These are phyloP conservation scores for Aspergillus diversus DNA, from an alignment of 495 filamentous ascomycete species.

Conservation along the genomic window DNA sequence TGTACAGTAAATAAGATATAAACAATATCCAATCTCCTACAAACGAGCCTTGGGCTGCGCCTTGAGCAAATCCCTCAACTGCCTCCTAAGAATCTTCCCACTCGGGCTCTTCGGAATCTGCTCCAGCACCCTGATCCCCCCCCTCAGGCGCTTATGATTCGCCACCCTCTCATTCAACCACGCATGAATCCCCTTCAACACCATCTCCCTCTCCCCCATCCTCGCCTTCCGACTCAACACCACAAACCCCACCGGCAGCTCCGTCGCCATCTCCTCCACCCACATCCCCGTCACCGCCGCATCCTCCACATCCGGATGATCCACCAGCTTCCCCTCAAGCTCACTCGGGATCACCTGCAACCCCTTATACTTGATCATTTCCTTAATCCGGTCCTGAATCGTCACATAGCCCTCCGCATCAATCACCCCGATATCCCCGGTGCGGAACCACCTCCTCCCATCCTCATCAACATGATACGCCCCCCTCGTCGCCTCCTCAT, in stretches of 20 bases:
- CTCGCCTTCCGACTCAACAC: not conserved
- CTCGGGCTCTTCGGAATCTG: constrained; percentile 8
- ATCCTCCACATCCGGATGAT: constrained; percentile 7
- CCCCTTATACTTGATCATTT: constrained; percentile 13
- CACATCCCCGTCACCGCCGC: constrained; percentile 3
- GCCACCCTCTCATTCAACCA: constrained; percentile 7
- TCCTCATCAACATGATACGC: not conserved
- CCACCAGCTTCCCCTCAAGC: constrained; percentile 4
- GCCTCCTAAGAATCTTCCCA: constrained; percentile 5
- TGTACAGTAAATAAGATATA: too few species aligned
- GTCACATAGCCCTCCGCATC: constrained; percentile 1
- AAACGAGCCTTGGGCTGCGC: not conserved
- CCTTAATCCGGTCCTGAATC: constrained; percentile 8
- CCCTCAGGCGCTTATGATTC: constrained; percentile 5
- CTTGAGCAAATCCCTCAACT: not conserved
- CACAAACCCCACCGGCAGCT: not conserved
- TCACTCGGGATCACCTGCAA: constrained; percentile 9
- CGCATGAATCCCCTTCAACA: not conserved
- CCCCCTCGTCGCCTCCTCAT: constrained; percentile 2
- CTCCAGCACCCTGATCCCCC: not conserved
- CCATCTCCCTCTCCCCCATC: not conserved
- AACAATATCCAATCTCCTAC: too few species aligned
- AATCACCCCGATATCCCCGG: constrained; percentile 1
- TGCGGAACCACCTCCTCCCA: not conserved
- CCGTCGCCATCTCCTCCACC: constrained; percentile 10